Evolutionary conservation across 1,284 basidiomycete species (phyloP).

Genomic region (Ustilago bromivora): DNA sequence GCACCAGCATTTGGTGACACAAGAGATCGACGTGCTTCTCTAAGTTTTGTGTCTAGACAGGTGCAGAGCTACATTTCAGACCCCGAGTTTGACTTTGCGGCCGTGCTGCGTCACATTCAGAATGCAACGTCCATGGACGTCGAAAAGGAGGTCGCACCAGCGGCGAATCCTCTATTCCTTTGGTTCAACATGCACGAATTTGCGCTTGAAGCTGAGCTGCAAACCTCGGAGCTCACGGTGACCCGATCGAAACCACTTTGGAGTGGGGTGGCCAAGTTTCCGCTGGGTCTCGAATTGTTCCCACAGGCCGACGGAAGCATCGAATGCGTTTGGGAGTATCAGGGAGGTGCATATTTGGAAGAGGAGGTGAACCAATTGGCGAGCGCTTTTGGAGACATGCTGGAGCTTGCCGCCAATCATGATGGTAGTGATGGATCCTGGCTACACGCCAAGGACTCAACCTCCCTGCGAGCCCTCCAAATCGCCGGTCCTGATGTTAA

Average conservation of each 20-base stretch:
- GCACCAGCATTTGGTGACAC: background rate
- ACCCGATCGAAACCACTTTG: background rate
- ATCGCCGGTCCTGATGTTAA: background rate
- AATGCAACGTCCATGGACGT: background rate
- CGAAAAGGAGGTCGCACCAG: background rate
- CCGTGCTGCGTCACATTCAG: background rate
- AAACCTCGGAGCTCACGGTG: background rate
- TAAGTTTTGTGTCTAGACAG: background rate
- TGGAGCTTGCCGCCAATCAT: background rate
- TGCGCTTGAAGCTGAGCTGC: background rate
- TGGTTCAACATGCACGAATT: constrained; percentile 1
- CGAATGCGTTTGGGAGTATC: background rate
- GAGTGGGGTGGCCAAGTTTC: background rate
- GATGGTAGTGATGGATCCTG: background rate
- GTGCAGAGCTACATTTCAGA: background rate
- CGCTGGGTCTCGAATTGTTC: background rate
- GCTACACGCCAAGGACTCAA: background rate
- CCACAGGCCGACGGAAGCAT: background rate
- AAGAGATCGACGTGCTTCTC: background rate
- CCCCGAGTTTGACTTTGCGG: background rate
- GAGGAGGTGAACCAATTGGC: background rate
- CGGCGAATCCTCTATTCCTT: background rate
- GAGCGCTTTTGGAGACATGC: background rate
- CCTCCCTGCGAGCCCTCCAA: background rate
- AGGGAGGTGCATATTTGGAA: background rate